Base-by-base conservation (phyloP, 2,329 filamentous ascomycete species). In the Plectosphaerella sp. region DNA sequence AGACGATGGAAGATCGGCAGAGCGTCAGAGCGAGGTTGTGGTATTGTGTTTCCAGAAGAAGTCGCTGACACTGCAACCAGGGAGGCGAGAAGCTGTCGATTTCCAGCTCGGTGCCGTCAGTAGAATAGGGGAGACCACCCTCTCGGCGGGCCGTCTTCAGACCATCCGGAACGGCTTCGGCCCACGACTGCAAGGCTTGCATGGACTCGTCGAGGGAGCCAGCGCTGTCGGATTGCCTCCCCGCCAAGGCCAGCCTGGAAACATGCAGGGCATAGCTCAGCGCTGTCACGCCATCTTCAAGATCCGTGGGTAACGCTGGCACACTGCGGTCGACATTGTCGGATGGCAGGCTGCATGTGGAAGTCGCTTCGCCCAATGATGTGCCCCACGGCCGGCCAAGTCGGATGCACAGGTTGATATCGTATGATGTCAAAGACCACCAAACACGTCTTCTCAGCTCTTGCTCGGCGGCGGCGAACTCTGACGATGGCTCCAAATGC, bases 361-460 rank as follows among this genome's bases (percentile, higher is more conserved):
- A 50, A 18, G 8, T 36, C 33, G 24, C 15, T 14, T 25, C 18
- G 25, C n/a, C 42, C 9, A 50, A 41, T 28, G n/a, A 43, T n/a
- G 48, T 28, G 8, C 42, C 25, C n/a, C 71, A 71, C 1, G 75
- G 75, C 0, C 76, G 71, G 3, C 76, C 76, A 2, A 78, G 65
- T 52, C 77, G 75, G 64, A 74, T 71, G 53, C 67, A 68, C 3
- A 63, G 69, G 57, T 77, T 77, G 53, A 64, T 70, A 48, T 82
- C 79, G 15, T 79, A 60, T 1, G 67, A 63, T 58, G 72, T 80
- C 1, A 83, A 58, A 1, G 62, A 63, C 77, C 77, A 82, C 78
- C 79, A 83, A 12, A 82, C 54, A 1, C 77, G 67, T 56, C 72
- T 76, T 5, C 74, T 72, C 53, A 78, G 60, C 55, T 79, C 76